Evolutionary conservation across 768 basidiomycete genomes (phyloP).

Genomic region (Tricholoma bakamatsutake): DNA sequence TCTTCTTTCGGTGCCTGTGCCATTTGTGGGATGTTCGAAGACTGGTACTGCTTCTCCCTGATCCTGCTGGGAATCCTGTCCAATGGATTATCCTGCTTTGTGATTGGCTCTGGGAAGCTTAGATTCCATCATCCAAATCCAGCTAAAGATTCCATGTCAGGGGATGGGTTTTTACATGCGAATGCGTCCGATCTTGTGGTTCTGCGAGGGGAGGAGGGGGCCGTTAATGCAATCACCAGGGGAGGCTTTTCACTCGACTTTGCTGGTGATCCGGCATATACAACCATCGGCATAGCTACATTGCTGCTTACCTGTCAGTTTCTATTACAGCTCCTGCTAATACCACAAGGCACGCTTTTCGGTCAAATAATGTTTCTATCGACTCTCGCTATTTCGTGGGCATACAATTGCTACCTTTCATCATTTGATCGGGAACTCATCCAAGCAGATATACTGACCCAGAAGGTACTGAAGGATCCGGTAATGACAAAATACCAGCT

Average conservation of each 20-base stretch:
- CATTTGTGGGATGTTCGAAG: conserved; percentile 18
- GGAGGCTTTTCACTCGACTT: conserved; percentile 19
- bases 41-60: conserved; percentile 26
- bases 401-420: conserved; percentile 21
- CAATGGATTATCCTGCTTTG: conserved; percentile 22
- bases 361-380: conserved; percentile 27
- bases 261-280: conserved; percentile 6
- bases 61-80: conserved; percentile 28
- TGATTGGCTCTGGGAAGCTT: background rate
- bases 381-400: conserved; percentile 24
- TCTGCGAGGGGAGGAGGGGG: conserved; percentile 18
- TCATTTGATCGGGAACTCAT: background rate
- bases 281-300: conserved; percentile 14
- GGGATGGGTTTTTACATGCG: conserved; percentile 18
- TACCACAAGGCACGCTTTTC: conserved; percentile 25
- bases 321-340: conserved; percentile 26
- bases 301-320: conserved; percentile 25
- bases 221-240: conserved; percentile 21
- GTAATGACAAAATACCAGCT: background rate
- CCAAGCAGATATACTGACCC: background rate
- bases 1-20: background rate
- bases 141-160: conserved; percentile 4
- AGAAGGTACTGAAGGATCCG: background rate
- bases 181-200: conserved; percentile 12
- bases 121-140: background rate